Percentiles rank a stretch among this genome's conserved stretches.
Evolutionary conservation across 1,284 basidiomycete species (phyloP).

Genomic region (Exsudoporus floridanus): DNA sequence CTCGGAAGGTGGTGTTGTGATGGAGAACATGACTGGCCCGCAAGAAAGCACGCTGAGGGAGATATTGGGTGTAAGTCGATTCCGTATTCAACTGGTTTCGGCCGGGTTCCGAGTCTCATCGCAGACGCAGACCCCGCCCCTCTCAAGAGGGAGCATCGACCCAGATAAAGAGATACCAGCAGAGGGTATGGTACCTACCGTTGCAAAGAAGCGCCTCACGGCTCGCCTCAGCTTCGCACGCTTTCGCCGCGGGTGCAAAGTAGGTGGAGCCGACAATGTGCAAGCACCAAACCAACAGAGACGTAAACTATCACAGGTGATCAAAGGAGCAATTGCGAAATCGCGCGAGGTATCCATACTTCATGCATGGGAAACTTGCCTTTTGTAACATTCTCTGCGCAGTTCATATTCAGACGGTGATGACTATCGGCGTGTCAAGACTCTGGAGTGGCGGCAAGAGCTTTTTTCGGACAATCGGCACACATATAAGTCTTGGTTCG

Average conservation of each 20-base stretch:
- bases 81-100: not conserved
- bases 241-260: not conserved
- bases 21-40: constrained; percentile 1
- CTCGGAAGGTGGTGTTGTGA: not conserved
- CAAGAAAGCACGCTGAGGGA: constrained; percentile 13
- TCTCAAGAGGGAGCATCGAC: constrained; percentile 4
- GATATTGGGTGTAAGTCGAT: constrained; percentile 20
- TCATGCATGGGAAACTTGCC: constrained; percentile 15
- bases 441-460: not conserved
- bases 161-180: constrained; percentile 3
- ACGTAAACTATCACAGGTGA: constrained; percentile 21
- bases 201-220: constrained; percentile 7
- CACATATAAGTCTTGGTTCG: constrained; percentile 19
- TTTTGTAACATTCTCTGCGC: constrained; percentile 21
- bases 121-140: constrained; percentile 13
- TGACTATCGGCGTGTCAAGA: not conserved
- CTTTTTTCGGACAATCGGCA: constrained; percentile 11
- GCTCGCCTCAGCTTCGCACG: constrained; percentile 6
- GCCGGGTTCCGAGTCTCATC: constrained; percentile 9
- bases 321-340: constrained; percentile 24
- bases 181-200: constrained; percentile 9
- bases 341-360: constrained; percentile 25
- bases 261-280: not conserved
- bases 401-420: constrained; percentile 27
- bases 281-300: constrained; percentile 11